Conservation (phyloP, 2,329 filamentous ascomycete genomes). For the Sclerotinia trifoliorum region DNA sequence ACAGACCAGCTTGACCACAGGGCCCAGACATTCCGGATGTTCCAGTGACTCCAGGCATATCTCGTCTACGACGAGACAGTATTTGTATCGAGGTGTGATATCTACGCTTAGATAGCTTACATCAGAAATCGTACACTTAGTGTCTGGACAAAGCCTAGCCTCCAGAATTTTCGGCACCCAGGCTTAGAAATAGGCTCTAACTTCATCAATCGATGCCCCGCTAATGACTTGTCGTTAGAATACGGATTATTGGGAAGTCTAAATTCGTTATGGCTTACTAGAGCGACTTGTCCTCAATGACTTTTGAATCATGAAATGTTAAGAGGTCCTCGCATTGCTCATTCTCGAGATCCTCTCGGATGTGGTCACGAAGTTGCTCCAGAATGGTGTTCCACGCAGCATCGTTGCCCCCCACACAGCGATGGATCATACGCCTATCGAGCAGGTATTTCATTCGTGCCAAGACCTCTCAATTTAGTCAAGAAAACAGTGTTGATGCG, state of each 20-base stretch:
- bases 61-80: neutral
- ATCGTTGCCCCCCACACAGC: constrained; percentile 9
- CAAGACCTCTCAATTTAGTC: too few relatives aligned
- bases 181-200: constrained; percentile 13
- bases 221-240: constrained; percentile 12
- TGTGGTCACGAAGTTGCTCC: constrained; percentile 13
- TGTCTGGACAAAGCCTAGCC: constrained; percentile 13
- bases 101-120: neutral
- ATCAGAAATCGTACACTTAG: neutral
- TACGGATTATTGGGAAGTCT: neutral
- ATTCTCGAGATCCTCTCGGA: constrained; percentile 11
- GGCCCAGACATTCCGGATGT: neutral
- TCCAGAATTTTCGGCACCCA: constrained; percentile 7
- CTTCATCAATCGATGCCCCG: constrained; percentile 15
- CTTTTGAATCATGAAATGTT: neutral
- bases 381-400: constrained; percentile 18
- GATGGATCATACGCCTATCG: too few relatives aligned
- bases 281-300: neutral
- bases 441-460: too few relatives aligned
- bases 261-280: neutral
- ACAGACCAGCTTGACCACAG: neutral
- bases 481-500: too few relatives aligned
- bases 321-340: constrained; percentile 1
- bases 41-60: neutral
- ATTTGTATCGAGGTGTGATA: neutral